Conservation (phyloP, 768 basidiomycete species). For the Multifurca ochricompacta region DNA sequence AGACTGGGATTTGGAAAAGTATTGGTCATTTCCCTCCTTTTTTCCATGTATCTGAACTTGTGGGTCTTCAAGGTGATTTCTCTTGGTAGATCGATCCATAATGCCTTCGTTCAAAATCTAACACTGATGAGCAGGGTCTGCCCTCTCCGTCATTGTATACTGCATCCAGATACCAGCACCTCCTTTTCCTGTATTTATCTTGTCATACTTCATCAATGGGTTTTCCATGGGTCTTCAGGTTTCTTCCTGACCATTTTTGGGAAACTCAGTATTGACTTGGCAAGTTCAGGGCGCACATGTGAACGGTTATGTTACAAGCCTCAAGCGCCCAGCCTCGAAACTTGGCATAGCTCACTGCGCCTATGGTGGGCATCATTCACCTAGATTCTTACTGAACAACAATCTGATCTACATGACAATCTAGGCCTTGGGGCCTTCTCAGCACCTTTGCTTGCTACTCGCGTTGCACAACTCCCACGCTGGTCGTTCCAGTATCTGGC, state of each 20-base stretch:
- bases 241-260: background rate
- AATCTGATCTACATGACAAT: too few relatives aligned
- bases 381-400: background rate
- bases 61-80: background rate
- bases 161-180: slow-evolving; percentile 21
- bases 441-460: slow-evolving; percentile 47
- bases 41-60: too few relatives aligned
- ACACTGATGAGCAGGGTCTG: slow-evolving; percentile 13
- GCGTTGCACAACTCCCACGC: slow-evolving; percentile 33
- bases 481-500: slow-evolving; percentile 28
- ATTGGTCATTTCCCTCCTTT: too few relatives aligned
- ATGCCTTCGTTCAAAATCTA: background rate
- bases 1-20: slow-evolving; percentile 5
- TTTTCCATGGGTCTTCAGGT: slow-evolving; percentile 22
- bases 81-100: background rate
- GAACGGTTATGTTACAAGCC: slow-evolving; percentile 6
- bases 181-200: slow-evolving; percentile 24
- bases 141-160: slow-evolving; percentile 19
- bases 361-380: background rate
- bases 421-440: slow-evolving; percentile 42
- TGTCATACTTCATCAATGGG: slow-evolving; percentile 20
- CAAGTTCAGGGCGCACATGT: background rate
- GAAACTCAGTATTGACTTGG: background rate
- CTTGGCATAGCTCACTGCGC: background rate
- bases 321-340: background rate